Percentiles rank a stretch among this genome's conserved stretches.
Conservation (phyloP, 768 basidiomycete species). For the Suillus clintonianus region DNA sequence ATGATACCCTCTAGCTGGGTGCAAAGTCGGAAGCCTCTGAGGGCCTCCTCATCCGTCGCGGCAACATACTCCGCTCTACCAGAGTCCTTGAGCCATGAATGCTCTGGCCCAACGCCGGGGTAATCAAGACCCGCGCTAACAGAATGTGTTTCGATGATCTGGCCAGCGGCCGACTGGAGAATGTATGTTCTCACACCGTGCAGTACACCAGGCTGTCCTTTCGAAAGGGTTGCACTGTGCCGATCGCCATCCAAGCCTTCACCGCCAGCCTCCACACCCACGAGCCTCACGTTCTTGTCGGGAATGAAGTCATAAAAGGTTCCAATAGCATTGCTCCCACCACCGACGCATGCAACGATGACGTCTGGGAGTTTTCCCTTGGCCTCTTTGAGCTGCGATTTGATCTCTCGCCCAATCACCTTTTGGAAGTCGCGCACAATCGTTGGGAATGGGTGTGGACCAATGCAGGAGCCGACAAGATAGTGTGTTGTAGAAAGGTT, state of each 20-base stretch:
- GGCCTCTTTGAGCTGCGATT: constrained; percentile 70
- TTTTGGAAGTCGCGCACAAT: constrained; percentile 98
- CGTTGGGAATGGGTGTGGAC: constrained; percentile 98
- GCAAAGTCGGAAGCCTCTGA: constrained; percentile 88
- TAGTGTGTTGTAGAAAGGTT: constrained; percentile 94
- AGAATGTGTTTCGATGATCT: constrained; percentile 97
- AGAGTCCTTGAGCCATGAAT: constrained; percentile 95
- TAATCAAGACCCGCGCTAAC: constrained; percentile 96
- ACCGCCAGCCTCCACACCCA: constrained; percentile 97
- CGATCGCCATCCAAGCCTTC: constrained; percentile 86
- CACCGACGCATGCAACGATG: constrained; percentile 96
- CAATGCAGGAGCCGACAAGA: constrained; percentile 95
- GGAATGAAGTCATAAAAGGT: constrained; percentile 96
- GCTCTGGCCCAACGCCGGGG: constrained; percentile 97
- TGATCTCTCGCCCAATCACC: constrained; percentile 94
- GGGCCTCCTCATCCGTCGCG: constrained; percentile 92
- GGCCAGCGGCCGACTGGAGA: constrained; percentile 84
- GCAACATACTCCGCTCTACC: constrained; percentile 91
- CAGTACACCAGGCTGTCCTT: constrained; percentile 90
- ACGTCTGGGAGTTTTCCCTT: constrained; percentile 90
- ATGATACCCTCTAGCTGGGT: constrained; percentile 98
- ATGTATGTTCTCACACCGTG: constrained; percentile 97
- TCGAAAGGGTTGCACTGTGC: constrained; percentile 92
- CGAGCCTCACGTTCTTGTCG: constrained; percentile 79
- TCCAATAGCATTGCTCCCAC: constrained; percentile 96